Conservation (phyloP, 768 basidiomycete genomes). For the Termitomyces bulborhizus region DNA sequence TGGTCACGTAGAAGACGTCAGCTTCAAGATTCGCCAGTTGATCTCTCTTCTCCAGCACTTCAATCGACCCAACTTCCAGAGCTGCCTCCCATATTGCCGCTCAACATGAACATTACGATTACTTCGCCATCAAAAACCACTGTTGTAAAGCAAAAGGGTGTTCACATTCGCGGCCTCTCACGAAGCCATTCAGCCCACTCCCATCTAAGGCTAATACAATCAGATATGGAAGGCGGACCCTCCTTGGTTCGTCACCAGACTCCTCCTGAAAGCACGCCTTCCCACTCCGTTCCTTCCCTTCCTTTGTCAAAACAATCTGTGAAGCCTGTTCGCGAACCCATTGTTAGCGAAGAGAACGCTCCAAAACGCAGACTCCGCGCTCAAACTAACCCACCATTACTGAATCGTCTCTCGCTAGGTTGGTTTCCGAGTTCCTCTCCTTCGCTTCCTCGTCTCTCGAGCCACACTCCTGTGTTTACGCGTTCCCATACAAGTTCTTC, state of each 20-base stretch:
- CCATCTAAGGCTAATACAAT: not conserved
- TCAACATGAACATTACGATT: conserved; percentile 18
- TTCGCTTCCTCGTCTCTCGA: conserved; percentile 15
- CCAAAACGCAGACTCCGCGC: conserved; percentile 28
- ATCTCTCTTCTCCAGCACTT: conserved; percentile 4
- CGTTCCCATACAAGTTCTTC: conserved; percentile 10
- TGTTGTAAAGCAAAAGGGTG: conserved; percentile 13
- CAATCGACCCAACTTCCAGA: conserved; percentile 20
- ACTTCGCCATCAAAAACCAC: conserved; percentile 28
- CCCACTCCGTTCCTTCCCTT: not conserved
- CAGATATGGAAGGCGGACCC: conserved; percentile 6
- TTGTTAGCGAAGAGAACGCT: conserved; percentile 8
- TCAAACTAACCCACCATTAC: conserved; percentile 61
- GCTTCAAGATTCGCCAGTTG: conserved; percentile 10
- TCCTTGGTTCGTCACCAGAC: not conserved
- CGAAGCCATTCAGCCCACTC: conserved; percentile 35
- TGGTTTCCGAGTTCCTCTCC: conserved; percentile 46
- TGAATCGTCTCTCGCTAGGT: conserved; percentile 66
- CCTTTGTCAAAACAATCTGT: conserved; percentile 6
- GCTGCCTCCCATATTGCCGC: conserved; percentile 24
- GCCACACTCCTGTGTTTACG: conserved; percentile 13
- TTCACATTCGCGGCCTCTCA: conserved; percentile 28
- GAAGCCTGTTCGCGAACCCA: conserved; percentile 6
- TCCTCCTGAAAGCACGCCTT: not conserved
- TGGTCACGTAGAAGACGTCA: conserved; percentile 50